Base-by-base conservation (phyloP, 495 filamentous ascomycete species). In the Aspergillus panamensis region DNA sequence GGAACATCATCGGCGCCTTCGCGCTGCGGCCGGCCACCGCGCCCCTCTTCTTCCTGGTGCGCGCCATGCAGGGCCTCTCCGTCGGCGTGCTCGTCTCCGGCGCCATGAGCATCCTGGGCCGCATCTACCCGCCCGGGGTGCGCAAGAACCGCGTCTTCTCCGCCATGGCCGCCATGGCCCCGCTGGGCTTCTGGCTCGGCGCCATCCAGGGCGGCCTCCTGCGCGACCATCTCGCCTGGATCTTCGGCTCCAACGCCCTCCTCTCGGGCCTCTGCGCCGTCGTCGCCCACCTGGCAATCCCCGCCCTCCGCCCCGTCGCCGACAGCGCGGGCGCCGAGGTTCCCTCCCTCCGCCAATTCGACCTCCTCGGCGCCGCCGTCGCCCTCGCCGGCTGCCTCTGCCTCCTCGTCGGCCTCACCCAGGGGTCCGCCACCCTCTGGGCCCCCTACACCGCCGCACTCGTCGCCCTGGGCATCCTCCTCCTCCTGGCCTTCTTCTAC, bases 1-100 rank as follows among this genome's bases (percentile, higher is more conserved):
- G 77, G 77, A 77, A 78, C 30, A 54, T 69, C 8, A 65, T 81
- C 1, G 72, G 73, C 0, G 73, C 69, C 0, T 75, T 71, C 42
- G 69, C 74, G 0, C 14, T 79, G 0, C 57, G 66, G n/a, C 42
- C 42, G 3, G 6, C 71, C 73, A 0, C 55, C 47, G 3, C 59
- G 55, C 7, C 53, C 13, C 62, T 73, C 1, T 69, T 71, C 58
- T 69, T 69, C 32, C 59, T 73, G 16, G 62, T 73, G 12, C 64
- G 70, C 0, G 68, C 70, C 3, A 73, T 70, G 70, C 68, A 73
- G 17, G 68, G 69, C 3, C 56, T 73, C 0, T 53, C 69, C 5
- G 64, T 71, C 33, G 70, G 69, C 3, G 63, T 73, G 8, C 55
- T 73, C 3, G 68, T 71, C 8, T 73, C 67, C 1, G 69, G 66